A percentile compares a stretch with the other conserved stretches of the same genome.
These are phyloP conservation scores for Beauveria varroae DNA, from an alignment of 2,329 filamentous ascomycete genomes.

Conservation along the genomic window DNA sequence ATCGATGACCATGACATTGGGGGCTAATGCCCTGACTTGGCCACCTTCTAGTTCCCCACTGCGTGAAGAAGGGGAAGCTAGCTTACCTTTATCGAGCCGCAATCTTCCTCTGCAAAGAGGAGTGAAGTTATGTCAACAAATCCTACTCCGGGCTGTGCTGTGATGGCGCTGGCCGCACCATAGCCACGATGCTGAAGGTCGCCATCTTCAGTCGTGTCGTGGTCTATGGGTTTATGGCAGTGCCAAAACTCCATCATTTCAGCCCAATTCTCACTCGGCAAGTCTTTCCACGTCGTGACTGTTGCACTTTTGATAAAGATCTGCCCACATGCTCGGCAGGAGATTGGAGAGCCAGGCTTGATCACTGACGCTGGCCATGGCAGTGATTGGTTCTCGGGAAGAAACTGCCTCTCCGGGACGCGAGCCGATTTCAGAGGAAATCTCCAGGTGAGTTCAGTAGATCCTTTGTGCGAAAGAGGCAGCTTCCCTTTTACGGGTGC, in stretches of 20 bases:
- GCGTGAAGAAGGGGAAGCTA: neutral
- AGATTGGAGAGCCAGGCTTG: constrained; percentile 30
- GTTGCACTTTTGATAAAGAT: constrained; percentile 29
- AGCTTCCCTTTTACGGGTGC: constrained; percentile 28
- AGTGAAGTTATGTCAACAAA: constrained; percentile 79
- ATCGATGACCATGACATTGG: constrained; percentile 57
- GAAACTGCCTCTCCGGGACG: constrained; percentile 19
- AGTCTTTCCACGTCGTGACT: constrained; percentile 70
- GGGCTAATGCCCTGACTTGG: constrained; percentile 38
- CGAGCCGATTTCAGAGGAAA: constrained; percentile 33
- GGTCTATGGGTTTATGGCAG: constrained; percentile 81
- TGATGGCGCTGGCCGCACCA: constrained; percentile 69
- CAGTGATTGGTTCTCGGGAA: constrained; percentile 30
- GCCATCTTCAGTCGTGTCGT: constrained; percentile 30
- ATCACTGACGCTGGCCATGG: constrained; percentile 53
- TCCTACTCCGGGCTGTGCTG: constrained; percentile 57
- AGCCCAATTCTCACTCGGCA: constrained; percentile 95
- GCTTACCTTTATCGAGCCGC: constrained; percentile 36
- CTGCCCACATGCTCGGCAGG: constrained; percentile 33
- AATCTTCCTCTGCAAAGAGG: constrained; percentile 62
- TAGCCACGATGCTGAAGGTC: constrained; percentile 64
- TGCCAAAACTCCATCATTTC: constrained; percentile 99
- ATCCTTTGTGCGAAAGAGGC: constrained; percentile 27
- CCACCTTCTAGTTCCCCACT: constrained; percentile 53
- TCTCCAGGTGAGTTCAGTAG: constrained; percentile 43